phyloP scores from a whole-genome alignment of 805 yeast genomes.

The Monosporozyma solicola region DNA sequence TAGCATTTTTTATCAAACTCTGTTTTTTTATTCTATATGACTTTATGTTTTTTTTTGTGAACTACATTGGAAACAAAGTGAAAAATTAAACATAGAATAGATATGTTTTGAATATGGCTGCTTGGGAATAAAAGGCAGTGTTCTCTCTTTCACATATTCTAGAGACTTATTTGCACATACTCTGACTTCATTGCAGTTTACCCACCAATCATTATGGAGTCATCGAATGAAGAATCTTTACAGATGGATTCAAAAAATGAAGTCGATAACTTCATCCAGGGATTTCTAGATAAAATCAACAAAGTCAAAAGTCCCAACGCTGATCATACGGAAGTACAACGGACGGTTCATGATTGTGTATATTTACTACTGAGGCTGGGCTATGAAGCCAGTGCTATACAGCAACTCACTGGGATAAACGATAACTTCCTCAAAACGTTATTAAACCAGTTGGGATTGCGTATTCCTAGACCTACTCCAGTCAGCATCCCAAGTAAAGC shows the following conservation, averaged over 20 bases:
- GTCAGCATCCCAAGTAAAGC: background rate
- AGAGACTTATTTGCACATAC: no score
- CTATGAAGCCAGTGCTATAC: background rate
- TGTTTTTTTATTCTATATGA: no score
- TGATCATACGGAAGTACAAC: background rate
- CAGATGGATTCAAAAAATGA: background rate
- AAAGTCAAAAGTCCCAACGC: background rate
- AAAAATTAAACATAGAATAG: background rate
- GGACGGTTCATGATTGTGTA: constrained; percentile 1
- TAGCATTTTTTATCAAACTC: background rate
- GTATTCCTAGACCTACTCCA: background rate
- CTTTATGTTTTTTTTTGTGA: background rate
- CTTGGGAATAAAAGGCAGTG: no score
- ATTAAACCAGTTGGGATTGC: background rate
- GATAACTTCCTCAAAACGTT: background rate
- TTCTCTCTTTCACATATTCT: no score
- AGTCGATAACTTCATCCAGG: background rate
- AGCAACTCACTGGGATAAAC: background rate
- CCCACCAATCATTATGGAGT: background rate
- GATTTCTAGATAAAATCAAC: background rate
- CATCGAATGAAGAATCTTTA: background rate
- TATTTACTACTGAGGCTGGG: constrained; percentile 2
- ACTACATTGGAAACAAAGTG: background rate
- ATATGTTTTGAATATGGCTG: background rate
- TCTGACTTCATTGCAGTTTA: background rate